These are phyloP conservation scores for Aristolochia contorta DNA, from an alignment of 164 flowering plant genomes.

Conservation along the genomic window DNA sequence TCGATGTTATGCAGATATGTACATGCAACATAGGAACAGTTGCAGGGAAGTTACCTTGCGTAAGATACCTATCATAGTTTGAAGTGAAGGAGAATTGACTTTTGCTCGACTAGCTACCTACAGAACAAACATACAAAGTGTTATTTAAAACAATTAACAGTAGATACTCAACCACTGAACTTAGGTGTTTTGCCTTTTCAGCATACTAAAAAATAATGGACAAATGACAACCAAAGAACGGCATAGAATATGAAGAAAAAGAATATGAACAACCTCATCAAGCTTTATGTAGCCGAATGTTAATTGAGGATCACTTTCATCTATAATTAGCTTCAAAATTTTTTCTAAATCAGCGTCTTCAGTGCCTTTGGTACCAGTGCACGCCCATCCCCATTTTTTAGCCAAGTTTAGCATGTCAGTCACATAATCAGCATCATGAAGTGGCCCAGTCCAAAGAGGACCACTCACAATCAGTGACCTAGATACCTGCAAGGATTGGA, in stretches of 20 bases:
- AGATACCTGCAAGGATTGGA: conserved; percentile 31
- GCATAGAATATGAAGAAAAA: neutral
- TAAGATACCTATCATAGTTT: conserved; percentile 36
- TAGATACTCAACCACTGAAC: neutral
- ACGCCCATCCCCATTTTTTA: conserved; percentile 60
- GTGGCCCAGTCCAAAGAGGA: conserved; percentile 98
- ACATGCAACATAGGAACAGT: neutral
- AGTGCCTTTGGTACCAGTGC: conserved; percentile 12
- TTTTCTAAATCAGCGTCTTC: conserved; percentile 40
- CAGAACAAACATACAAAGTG: neutral
- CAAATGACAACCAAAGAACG: neutral
- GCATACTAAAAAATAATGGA: neutral
- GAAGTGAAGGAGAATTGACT: conserved; percentile 58
- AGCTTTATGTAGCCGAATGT: conserved; percentile 75
- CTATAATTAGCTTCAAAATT: conserved; percentile 54
- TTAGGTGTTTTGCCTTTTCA: too few relatives aligned
- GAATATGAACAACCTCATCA: conserved; percentile 51
- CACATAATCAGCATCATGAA: conserved; percentile 44
- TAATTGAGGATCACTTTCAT: conserved; percentile 68
- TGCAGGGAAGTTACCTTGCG: conserved; percentile 35
- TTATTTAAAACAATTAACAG: neutral
- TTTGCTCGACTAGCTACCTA: conserved; percentile 81
- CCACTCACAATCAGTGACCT: conserved; percentile 66
- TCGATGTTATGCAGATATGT: neutral
- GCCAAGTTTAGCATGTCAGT: conserved; percentile 59